Base-by-base conservation (phyloP, 495 filamentous ascomycete species). In the Neurospora sp. region DNA sequence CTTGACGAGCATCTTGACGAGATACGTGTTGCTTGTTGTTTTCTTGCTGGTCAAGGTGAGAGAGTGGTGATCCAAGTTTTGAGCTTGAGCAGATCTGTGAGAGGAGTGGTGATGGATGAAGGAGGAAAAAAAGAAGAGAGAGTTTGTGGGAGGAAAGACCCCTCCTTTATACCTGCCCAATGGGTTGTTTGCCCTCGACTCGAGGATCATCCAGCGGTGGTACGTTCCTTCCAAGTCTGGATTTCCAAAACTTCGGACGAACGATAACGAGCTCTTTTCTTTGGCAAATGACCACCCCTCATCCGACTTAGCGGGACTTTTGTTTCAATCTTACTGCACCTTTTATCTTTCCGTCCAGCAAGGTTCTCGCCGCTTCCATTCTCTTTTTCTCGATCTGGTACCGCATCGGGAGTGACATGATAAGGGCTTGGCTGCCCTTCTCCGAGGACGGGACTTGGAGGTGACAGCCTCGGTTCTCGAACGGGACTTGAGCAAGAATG, bases 311-410 rank as follows among this genome's bases (percentile, higher is more conserved):
- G 14, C 54, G 54, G 54, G 27, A 35, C 27, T 66, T 66, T 35
- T 35, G 27, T 35, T 66, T 66, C 35, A 12, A 66, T 66, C 27
- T 66, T 66, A 18, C 54, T 62, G 54, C 54, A 66, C 54, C 23
- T 66, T 35, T 37, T 35, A 66, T 66, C 54, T 35, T 35, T 59
- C 48, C 14, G 54, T 10, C 54, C 54, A 66, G 23, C 54, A 66
- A 73, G 75, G 72, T 75, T 41, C 23, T 70, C 46, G 62, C 69
- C 62, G 40, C 73, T n/a, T 39, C 23, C 37, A n/a, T 41, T 69
- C 11, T 27, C 39, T 73, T 54, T 44, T 70, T 20, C 39, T 37
- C 72, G 27, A 66, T 18, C 54, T 35, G 27, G 14, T 66, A 35
- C 27, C 54, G 23, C 27, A 35, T 31, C 27, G 14, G 54, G 54